These are phyloP conservation scores for Penicillium sp. DNA, from an alignment of 2,329 filamentous ascomycete species.

Conservation along the genomic window DNA sequence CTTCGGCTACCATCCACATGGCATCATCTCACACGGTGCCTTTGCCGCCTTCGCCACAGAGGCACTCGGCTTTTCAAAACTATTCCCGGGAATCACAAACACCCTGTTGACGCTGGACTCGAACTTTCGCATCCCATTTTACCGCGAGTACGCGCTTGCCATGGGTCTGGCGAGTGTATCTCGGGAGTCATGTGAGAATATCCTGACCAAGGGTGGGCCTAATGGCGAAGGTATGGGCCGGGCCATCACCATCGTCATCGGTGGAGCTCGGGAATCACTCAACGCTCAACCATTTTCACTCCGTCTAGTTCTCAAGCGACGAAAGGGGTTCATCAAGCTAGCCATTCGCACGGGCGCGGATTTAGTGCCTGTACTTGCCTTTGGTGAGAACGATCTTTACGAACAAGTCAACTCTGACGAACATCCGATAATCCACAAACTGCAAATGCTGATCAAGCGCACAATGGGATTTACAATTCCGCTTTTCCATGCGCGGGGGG, in stretches of 20 bases:
- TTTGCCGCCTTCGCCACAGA: conserved; percentile 91
- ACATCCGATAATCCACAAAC: conserved; percentile 76
- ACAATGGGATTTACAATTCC: conserved; percentile 91
- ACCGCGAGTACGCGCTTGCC: conserved; percentile 89
- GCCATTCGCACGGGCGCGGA: conserved; percentile 91
- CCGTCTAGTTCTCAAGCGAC: conserved; percentile 75
- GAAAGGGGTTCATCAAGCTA: conserved; percentile 93
- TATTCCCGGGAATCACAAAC: conserved; percentile 95
- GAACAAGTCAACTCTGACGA: conserved; percentile 78
- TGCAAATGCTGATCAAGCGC: conserved; percentile 83
- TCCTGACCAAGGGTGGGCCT: conserved; percentile 75
- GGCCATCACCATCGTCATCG: conserved; percentile 94
- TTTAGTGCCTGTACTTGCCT: conserved; percentile 86
- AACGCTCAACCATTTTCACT: conserved; percentile 80
- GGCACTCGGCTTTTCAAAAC: conserved; percentile 78
- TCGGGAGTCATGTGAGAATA: conserved; percentile 86
- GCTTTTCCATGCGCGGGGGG: conserved; percentile 83
- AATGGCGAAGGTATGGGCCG: conserved; percentile 85
- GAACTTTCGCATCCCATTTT: conserved; percentile 92
- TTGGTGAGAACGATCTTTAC: conserved; percentile 96
- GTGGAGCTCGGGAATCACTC: conserved; percentile 88
- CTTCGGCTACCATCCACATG: conserved; percentile 95
- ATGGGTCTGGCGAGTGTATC: conserved; percentile 89
- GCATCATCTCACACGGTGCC: conserved; percentile 95
- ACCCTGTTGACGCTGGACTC: conserved; percentile 90